phyloP scores from a whole-genome alignment of 148 eudicot species.

The Silene latifolia region DNA sequence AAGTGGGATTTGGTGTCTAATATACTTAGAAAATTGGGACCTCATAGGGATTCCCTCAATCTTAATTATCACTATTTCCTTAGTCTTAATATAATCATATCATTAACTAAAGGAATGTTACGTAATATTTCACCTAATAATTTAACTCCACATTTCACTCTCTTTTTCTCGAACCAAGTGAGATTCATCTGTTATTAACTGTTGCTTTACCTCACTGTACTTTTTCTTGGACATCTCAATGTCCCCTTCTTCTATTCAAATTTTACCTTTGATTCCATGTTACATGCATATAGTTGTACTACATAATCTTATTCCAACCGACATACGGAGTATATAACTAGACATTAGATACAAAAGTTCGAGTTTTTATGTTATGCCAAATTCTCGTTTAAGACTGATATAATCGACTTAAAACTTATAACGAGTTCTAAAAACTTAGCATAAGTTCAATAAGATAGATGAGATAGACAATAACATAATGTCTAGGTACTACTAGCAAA shows the following conservation, averaged over 20 bases:
- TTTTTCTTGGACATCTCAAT: constrained; percentile 37
- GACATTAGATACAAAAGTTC: too few species aligned
- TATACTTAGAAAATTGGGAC: constrained; percentile 36
- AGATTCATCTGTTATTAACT: constrained; percentile 33
- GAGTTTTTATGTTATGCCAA: too few species aligned
- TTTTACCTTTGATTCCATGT: not conserved
- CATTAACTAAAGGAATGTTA: constrained; percentile 34
- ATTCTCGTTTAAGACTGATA: too few species aligned
- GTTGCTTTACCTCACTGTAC: constrained; percentile 36
- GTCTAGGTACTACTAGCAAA: too few species aligned
- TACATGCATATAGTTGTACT: not conserved
- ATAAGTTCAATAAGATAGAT: too few species aligned
- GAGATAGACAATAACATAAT: too few species aligned
- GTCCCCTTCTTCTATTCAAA: constrained; percentile 31
- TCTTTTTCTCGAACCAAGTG: constrained; percentile 44
- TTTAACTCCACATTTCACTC: not conserved
- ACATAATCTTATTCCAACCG: not conserved
- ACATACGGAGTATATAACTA: not conserved
- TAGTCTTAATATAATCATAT: constrained; percentile 13
- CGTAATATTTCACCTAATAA: constrained; percentile 18
- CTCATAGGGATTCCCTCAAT: constrained; percentile 47
- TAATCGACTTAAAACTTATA: too few species aligned
- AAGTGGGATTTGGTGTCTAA: constrained; percentile 45
- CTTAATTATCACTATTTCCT: constrained; percentile 7
- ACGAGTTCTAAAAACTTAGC: too few species aligned